Percentiles rank a stretch among this genome's conserved stretches.
Conservation (phyloP, 768 basidiomycete genomes). For the Auricularia heimuer region DNA sequence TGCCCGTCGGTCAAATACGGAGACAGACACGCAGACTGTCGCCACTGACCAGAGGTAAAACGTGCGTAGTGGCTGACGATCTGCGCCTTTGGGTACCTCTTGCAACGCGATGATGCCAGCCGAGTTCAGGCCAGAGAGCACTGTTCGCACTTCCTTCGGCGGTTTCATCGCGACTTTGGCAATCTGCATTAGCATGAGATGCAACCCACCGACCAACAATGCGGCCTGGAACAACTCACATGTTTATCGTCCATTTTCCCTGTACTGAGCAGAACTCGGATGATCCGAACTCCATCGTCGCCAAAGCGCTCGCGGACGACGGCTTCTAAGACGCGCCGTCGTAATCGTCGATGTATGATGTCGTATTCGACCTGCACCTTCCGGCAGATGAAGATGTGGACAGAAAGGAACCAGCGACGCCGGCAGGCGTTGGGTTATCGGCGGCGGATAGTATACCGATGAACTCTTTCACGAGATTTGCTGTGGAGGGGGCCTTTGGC, state of each 20-base stretch:
- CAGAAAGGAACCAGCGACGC: constrained; percentile 60
- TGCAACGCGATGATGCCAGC: constrained; percentile 83
- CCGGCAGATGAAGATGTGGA: constrained; percentile 32
- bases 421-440: constrained; percentile 72
- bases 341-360: constrained; percentile 54
- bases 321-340: constrained; percentile 62
- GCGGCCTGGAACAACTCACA: constrained; percentile 32
- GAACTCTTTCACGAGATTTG: constrained; percentile 65
- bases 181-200: constrained; percentile 42
- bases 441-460: constrained; percentile 69
- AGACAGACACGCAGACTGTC: neutral
- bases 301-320: constrained; percentile 79
- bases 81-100: constrained; percentile 85
- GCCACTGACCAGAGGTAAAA: constrained; percentile 78
- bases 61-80: constrained; percentile 79
- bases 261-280: constrained; percentile 65
- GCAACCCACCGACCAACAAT: neutral
- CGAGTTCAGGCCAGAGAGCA: constrained; percentile 67
- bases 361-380: constrained; percentile 79
- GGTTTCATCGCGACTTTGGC: constrained; percentile 91
- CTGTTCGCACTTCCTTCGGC: constrained; percentile 72
- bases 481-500: constrained; percentile 40
- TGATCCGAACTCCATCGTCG: constrained; percentile 68
- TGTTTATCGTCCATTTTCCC: constrained; percentile 95
- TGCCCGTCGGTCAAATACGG: constrained; percentile 20